Percentiles rank a stretch among this genome's conserved stretches.
These are phyloP conservation scores for Drechslerella dactyloides DNA, from an alignment of 2,329 filamentous ascomycete species.

Conservation along the genomic window DNA sequence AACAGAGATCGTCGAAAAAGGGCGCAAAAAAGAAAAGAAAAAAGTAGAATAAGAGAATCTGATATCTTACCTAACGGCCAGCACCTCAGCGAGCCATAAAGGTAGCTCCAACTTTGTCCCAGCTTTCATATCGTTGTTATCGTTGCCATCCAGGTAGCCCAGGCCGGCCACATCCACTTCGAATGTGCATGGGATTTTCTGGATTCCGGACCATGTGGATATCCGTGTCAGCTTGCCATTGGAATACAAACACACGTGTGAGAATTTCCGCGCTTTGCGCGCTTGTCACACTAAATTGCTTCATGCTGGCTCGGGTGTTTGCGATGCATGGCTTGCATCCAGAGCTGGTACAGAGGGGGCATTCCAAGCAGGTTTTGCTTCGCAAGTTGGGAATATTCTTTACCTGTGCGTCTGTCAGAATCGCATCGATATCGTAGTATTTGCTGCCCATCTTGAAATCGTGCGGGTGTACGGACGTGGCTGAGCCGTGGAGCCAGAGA, in stretches of 20 bases:
- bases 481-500: neutral
- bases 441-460: conserved; percentile 61
- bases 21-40: conserved; percentile 10
- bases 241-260: conserved; percentile 16
- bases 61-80: conserved; percentile 67
- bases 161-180: conserved; percentile 85
- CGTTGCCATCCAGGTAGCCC: conserved; percentile 86
- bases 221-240: conserved; percentile 48
- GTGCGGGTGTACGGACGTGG: neutral
- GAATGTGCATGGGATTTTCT: conserved; percentile 97
- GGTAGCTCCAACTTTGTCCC: conserved; percentile 83
- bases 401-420: conserved; percentile 83
- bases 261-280: neutral
- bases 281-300: neutral
- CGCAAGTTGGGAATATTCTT: conserved; percentile 16
- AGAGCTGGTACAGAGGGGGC: neutral
- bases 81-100: conserved; percentile 93
- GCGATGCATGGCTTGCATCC: conserved; percentile 14
- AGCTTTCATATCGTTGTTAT: conserved; percentile 73
- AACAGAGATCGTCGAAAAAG: neutral
- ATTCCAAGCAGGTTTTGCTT: too few species aligned
- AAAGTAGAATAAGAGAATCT: neutral
- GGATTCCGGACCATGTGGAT: conserved; percentile 18
- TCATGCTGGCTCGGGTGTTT: neutral
- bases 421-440: conserved; percentile 85